A percentile compares a stretch with the other conserved stretches of the same genome.
These are phyloP conservation scores for Ceratorhiza oryzae-sativae DNA, from an alignment of 1,284 basidiomycete species.

Conservation along the genomic window DNA sequence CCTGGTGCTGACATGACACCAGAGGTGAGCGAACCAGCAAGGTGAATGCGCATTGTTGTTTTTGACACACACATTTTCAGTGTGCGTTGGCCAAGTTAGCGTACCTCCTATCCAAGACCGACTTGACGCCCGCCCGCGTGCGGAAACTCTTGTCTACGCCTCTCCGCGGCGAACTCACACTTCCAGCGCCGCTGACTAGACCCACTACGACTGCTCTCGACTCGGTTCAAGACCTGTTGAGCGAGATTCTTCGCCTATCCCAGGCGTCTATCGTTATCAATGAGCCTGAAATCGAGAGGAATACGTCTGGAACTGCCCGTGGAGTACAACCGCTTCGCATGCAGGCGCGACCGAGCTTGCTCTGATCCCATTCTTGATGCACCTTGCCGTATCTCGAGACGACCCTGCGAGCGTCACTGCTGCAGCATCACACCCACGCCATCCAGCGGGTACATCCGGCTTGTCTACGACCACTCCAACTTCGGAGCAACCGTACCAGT, in stretches of 20 bases:
- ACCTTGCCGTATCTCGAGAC: slow-evolving; percentile 74
- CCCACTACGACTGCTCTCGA: slow-evolving; percentile 60
- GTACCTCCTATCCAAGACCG: slow-evolving; percentile 86
- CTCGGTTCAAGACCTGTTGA: slow-evolving; percentile 67
- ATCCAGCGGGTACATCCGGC: background rate
- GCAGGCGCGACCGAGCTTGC: slow-evolving; percentile 69
- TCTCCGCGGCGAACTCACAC: slow-evolving; percentile 86
- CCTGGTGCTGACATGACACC: slow-evolving; percentile 92
- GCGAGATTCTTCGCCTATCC: slow-evolving; percentile 72
- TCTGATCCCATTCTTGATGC: slow-evolving; percentile 75
- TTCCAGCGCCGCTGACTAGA: slow-evolving; percentile 52
- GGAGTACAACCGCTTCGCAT: slow-evolving; percentile 79
- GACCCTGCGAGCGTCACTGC: slow-evolving; percentile 63
- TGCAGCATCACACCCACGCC: slow-evolving; percentile 36
- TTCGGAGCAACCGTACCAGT: slow-evolving; percentile 22
- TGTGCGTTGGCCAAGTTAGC: slow-evolving; percentile 88
- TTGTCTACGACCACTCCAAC: slow-evolving; percentile 13
- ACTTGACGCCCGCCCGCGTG: slow-evolving; percentile 71
- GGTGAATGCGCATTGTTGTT: background rate
- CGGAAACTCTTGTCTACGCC: slow-evolving; percentile 79
- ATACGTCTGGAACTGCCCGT: slow-evolving; percentile 60
- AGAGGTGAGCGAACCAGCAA: slow-evolving; percentile 63
- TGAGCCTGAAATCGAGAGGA: slow-evolving; percentile 42
- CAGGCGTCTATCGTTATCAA: slow-evolving; percentile 47
- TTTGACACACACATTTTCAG: slow-evolving; percentile 52